Evolutionary conservation across 352 stramenopile genomes (phyloP), one percentile per base, ranked within the genome.

Genomic region (Globisporangium barbulae): DNA sequence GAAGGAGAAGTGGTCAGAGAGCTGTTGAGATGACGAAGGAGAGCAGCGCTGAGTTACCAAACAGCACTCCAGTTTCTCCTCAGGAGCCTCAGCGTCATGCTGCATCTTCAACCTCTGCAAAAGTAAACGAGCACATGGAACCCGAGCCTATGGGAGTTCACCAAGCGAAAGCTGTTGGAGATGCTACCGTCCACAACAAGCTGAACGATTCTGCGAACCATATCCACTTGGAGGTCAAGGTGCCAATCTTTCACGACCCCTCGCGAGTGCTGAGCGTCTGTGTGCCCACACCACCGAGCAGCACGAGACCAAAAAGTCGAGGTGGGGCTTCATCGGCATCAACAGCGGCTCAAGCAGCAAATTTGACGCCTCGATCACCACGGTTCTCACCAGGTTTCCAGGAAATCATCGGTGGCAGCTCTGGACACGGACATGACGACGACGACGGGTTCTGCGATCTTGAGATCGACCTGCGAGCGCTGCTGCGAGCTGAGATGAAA

Each of bases 401-500:
- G 28, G 37, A 61, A 17, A 13, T 55, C n/a, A 13, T 55, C n/a
- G 49, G 49, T 17, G 35, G 39, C n/a, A 3, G 1, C 25, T 25
- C 10, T 2, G 15, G 15, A 28, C 49, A 31, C 25, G 30, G 15
- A 8, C 15, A 31, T 19, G 31, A 22, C 2, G 57, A 53, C 3
- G 21, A 65, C n/a, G 19, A 28, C 8, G 3, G 42, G 6, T 47
- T 35, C 1, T 65, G 17, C 22, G 59, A 70, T 48, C 31, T 68
- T 4, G 67, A 73, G 41, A 52, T 73, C 33, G 67, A 73, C 42
- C 25, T 71, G 30, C 63, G 67, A 22, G 58, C 45, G n/a, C 49
- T 57, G 6, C n/a, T 74, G 44, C 61, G 57, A 9, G 63, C 67
- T 13, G 56, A 71, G 45, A 73, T 77, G 70, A 71, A 28, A 7